Percentiles rank a stretch among this genome's conserved stretches.
phyloP scores from a whole-genome alignment of 805 yeast genomes.

The Candida incommunis region DNA sequence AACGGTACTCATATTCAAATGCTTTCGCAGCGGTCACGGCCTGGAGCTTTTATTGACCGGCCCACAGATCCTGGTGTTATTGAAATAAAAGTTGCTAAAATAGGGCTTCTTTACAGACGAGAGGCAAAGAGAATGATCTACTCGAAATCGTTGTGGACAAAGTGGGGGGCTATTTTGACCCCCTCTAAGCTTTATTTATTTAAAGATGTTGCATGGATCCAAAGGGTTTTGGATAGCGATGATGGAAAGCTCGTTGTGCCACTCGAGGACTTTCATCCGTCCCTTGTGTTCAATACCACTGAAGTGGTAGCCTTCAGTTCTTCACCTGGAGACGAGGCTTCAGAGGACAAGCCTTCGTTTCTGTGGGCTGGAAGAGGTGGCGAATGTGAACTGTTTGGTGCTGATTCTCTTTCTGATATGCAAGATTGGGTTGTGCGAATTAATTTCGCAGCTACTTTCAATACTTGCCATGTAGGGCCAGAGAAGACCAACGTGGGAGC shows the following conservation, averaged over 20 bases:
- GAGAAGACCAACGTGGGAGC: neutral
- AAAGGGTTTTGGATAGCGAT: constrained; percentile 11
- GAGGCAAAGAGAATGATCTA: constrained; percentile 21
- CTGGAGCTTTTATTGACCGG: constrained; percentile 19
- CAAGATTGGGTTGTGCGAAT: constrained; percentile 46
- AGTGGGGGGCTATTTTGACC: constrained; percentile 29
- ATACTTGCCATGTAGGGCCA: constrained; percentile 23
- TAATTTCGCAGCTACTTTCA: constrained; percentile 37
- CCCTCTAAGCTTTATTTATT: constrained; percentile 27
- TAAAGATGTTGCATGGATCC: constrained; percentile 25
- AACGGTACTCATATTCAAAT: constrained; percentile 23
- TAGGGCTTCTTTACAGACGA: constrained; percentile 23
- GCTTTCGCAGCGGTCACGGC: constrained; percentile 23
- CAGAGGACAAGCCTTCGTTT: constrained; percentile 14
- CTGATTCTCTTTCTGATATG: constrained; percentile 31
- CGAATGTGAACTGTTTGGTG: constrained; percentile 24
- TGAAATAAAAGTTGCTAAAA: constrained; percentile 24
- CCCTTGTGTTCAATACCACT: constrained; percentile 21
- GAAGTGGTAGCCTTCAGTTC: constrained; percentile 27
- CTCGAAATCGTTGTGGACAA: constrained; percentile 22
- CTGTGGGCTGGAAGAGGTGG: constrained; percentile 19
- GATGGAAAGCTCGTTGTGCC: constrained; percentile 13
- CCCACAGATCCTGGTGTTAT: constrained; percentile 22
- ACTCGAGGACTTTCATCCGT: constrained; percentile 24
- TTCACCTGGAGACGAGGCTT: constrained; percentile 7